These are phyloP conservation scores for Metroxylon sagu DNA, from an alignment of 176 grass and related monocot species.

Conservation along the genomic window DNA sequence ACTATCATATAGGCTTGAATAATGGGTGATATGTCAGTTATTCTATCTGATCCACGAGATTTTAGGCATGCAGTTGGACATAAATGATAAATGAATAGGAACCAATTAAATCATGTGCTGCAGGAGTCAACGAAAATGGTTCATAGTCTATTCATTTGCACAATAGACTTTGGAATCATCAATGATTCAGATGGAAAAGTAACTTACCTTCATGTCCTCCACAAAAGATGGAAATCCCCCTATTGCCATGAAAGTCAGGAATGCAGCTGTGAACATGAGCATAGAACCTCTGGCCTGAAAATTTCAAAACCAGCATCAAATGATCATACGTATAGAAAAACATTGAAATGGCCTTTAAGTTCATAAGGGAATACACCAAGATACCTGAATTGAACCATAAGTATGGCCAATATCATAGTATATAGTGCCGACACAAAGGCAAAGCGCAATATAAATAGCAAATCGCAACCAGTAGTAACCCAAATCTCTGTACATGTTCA, in stretches of 20 bases:
- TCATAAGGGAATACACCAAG: too few relatives aligned
- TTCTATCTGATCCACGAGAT: too few relatives aligned
- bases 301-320: not conserved
- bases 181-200: too few relatives aligned
- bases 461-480: constrained; percentile 94
- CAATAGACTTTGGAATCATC: not conserved
- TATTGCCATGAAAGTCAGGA: constrained; percentile 64
- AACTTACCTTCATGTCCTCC: constrained; percentile 58
- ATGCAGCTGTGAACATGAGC: constrained; percentile 34
- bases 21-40: too few relatives aligned
- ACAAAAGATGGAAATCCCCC: constrained; percentile 71
- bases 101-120: too few relatives aligned
- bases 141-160: too few relatives aligned
- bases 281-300: constrained; percentile 46
- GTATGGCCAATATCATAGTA: constrained; percentile 53
- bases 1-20: too few relatives aligned
- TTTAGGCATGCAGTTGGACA: too few relatives aligned
- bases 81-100: too few relatives aligned
- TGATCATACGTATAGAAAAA: not conserved
- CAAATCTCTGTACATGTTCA: constrained; percentile 92
- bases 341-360: too few relatives aligned
- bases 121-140: too few relatives aligned
- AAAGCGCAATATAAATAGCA: constrained; percentile 58
- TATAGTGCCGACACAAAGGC: constrained; percentile 69
- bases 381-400: constrained; percentile 74